Evolutionary conservation across 495 filamentous ascomycete genomes (phyloP).

Genomic region (Bombardia bombarda): DNA sequence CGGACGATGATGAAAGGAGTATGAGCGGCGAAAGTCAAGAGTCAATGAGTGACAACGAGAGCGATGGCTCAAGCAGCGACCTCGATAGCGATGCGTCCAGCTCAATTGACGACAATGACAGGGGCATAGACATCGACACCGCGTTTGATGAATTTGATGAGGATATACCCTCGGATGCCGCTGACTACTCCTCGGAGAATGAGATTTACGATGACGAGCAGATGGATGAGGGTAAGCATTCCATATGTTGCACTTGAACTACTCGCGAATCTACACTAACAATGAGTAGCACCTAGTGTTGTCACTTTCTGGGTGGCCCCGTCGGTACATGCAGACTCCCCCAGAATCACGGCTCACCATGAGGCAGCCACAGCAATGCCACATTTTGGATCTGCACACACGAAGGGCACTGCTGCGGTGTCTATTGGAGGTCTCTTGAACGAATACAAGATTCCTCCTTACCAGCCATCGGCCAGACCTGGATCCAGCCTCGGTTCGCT

Average conservation of each 20-base stretch:
- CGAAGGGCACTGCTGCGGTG: not conserved
- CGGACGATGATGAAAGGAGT: constrained; percentile 11
- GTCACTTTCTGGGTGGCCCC: too few species aligned
- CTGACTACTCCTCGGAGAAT: not conserved
- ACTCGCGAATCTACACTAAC: too few species aligned
- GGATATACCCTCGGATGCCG: not conserved
- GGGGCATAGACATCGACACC: not conserved
- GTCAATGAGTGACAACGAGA: not conserved
- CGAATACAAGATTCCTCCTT: not conserved
- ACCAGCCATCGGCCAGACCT: too few species aligned
- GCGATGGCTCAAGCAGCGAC: too few species aligned
- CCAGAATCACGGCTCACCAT: constrained; percentile 15
- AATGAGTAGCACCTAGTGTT: too few species aligned
- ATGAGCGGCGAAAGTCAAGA: constrained; percentile 17
- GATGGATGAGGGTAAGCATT: too few species aligned
- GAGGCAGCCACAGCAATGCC: not conserved
- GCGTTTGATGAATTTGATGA: not conserved
- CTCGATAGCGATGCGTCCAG: not conserved
- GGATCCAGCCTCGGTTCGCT: too few species aligned
- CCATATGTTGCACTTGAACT: too few species aligned
- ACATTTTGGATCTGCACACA: too few species aligned
- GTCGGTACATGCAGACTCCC: not conserved
- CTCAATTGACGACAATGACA: not conserved
- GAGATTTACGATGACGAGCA: not conserved
- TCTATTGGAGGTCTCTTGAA: constrained; percentile 3